phyloP scores from a whole-genome alignment of 2,329 filamentous ascomycete species.

The Botrytis galanthina region DNA sequence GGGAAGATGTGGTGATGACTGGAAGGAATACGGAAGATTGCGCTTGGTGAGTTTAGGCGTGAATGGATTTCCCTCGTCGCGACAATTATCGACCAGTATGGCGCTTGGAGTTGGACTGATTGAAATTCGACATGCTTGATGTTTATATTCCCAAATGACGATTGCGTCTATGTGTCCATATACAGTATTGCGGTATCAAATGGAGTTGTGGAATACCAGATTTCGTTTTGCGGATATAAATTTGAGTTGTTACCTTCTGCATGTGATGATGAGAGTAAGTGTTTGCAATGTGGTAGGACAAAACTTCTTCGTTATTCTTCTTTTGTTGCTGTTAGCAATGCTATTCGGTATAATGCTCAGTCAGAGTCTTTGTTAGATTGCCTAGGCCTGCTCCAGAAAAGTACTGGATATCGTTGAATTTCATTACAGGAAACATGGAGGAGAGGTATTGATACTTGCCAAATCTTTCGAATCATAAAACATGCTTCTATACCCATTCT shows the following conservation, averaged over 20 bases:
- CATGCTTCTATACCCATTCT: neutral
- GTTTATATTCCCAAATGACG: neutral
- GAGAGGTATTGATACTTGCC: neutral
- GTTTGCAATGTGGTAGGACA: neutral
- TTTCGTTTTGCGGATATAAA: neutral
- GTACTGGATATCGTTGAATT: neutral
- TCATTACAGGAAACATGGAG: neutral
- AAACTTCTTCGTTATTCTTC: neutral
- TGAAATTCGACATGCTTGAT: neutral
- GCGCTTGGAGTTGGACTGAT: slow-evolving; percentile 12
- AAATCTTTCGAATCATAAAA: neutral
- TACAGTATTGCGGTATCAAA: neutral
- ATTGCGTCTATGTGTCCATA: slow-evolving; percentile 8
- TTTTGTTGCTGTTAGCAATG: neutral
- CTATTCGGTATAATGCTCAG: neutral
- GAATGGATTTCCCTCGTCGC: neutral
- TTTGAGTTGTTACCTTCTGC: neutral
- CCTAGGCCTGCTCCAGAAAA: neutral
- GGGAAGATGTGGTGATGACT: neutral
- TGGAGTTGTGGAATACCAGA: slow-evolving; percentile 13
- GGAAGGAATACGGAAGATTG: neutral
- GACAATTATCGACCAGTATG: neutral
- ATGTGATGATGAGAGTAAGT: neutral
- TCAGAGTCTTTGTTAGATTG: neutral
- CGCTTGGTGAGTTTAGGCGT: neutral